Evolutionary conservation across 495 filamentous ascomycete species (phyloP).

Genomic region (Stereocaulon alpinum): DNA sequence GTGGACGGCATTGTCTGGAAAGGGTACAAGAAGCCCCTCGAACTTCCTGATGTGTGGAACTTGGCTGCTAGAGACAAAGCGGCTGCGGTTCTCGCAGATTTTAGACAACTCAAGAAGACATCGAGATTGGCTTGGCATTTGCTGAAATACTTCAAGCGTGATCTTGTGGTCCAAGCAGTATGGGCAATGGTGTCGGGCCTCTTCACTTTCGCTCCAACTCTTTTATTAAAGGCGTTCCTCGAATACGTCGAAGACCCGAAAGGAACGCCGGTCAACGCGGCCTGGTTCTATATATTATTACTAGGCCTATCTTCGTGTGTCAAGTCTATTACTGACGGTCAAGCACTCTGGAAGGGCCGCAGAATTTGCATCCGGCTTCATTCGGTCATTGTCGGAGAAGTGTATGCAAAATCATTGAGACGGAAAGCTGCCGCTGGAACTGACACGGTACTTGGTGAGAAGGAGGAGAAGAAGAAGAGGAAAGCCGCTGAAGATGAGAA

Average conservation of each 20-base stretch:
- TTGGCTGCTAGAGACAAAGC: slow-evolving; percentile 80
- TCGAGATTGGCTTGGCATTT: slow-evolving; percentile 71
- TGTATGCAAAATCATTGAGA: slow-evolving; percentile 93
- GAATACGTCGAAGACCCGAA: slow-evolving; percentile 83
- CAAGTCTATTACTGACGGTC: slow-evolving; percentile 69
- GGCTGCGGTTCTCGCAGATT: slow-evolving; percentile 63
- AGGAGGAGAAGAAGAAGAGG: slow-evolving; percentile 37
- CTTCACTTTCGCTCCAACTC: slow-evolving; percentile 82
- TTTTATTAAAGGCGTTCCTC: slow-evolving; percentile 82
- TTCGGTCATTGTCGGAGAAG: slow-evolving; percentile 93
- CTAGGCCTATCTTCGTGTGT: slow-evolving; percentile 70
- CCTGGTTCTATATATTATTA: slow-evolving; percentile 91
- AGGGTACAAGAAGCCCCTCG: slow-evolving; percentile 80
- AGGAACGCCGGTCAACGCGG: slow-evolving; percentile 70
- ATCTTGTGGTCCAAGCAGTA: slow-evolving; percentile 62
- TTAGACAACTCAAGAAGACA: slow-evolving; percentile 78
- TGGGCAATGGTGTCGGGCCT: slow-evolving; percentile 72
- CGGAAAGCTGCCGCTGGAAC: slow-evolving; percentile 73
- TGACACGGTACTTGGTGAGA: slow-evolving; percentile 54
- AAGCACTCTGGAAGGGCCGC: slow-evolving; percentile 88
- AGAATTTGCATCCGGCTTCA: slow-evolving; percentile 88
- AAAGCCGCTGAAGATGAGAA: slow-evolving; percentile 29
- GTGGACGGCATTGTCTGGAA: slow-evolving; percentile 80
- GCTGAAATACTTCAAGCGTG: slow-evolving; percentile 67
- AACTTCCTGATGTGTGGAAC: slow-evolving; percentile 85